Evolutionary conservation across 108 stramenopile species (phyloP).

Genomic region (Fistulifera pelliculosa): DNA sequence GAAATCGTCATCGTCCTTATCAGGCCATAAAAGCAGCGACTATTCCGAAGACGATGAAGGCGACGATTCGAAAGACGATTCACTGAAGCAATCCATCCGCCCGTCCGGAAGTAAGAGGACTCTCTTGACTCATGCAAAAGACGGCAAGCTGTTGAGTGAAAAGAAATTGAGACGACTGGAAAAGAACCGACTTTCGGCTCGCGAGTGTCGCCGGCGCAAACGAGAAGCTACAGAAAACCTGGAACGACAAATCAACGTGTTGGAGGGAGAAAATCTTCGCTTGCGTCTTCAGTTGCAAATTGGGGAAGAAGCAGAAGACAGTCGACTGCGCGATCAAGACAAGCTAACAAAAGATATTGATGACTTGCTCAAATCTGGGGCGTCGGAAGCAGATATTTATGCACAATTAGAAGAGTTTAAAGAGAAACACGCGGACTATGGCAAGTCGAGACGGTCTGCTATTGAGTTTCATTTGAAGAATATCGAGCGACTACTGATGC

Average conservation of each 20-base stretch:
- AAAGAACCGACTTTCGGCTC: conserved; percentile 77
- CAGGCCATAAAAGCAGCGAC: not conserved
- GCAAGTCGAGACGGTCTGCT: conserved; percentile 64
- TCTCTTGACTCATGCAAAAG: conserved; percentile 9
- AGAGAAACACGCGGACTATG: conserved; percentile 86
- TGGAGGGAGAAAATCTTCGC: conserved; percentile 87
- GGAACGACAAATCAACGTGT: conserved; percentile 64
- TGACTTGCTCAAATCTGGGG: conserved; percentile 60
- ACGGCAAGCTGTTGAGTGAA: conserved; percentile 41
- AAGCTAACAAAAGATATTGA: conserved; percentile 45
- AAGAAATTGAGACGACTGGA: conserved; percentile 78
- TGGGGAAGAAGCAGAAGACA: conserved; percentile 63
- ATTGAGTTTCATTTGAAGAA: conserved; percentile 78
- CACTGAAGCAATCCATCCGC: not conserved
- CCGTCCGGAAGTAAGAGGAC: conserved; percentile 5
- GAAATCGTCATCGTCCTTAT: not conserved
- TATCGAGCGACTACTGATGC: conserved; percentile 64
- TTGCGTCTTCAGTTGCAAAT: conserved; percentile 79
- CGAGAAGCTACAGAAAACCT: conserved; percentile 77
- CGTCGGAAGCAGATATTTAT: conserved; percentile 71
- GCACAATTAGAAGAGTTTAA: conserved; percentile 76
- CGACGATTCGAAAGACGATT: conserved; percentile 1
- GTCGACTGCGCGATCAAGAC: conserved; percentile 34
- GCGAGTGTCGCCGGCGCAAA: conserved; percentile 76
- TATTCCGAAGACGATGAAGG: conserved; percentile 6